Evolutionary conservation across 352 stramenopile genomes (phyloP).

Genomic region (Halophytophthora polymorphica): DNA sequence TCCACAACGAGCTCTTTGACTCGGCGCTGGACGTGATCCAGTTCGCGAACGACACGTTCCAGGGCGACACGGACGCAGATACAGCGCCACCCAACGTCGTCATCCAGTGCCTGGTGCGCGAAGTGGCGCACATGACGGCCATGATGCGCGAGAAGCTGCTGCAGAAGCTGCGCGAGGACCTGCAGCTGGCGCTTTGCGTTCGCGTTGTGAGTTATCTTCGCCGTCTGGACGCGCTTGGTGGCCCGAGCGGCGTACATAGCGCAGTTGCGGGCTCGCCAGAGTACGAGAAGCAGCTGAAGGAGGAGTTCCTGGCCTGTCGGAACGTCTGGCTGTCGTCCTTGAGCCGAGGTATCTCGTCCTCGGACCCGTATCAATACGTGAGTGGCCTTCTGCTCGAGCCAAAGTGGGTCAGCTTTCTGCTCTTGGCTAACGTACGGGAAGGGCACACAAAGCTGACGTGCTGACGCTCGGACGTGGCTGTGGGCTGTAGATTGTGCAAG

Average conservation of each 20-base stretch:
- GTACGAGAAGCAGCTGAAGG: slow-evolving; percentile 81
- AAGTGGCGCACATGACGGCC: slow-evolving; percentile 65
- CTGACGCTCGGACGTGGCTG: not conserved
- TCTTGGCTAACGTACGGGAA: too few relatives aligned
- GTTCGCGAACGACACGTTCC: slow-evolving; percentile 83
- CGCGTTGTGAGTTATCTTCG: slow-evolving; percentile 77
- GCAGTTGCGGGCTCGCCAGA: slow-evolving; percentile 33
- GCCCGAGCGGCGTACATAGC: slow-evolving; percentile 3
- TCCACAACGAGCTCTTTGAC: slow-evolving; percentile 95
- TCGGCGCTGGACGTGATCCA: slow-evolving; percentile 95
- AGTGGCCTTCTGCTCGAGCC: slow-evolving; percentile 3
- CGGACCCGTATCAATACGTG: slow-evolving; percentile 85
- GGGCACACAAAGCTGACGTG: not conserved
- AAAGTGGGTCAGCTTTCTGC: too few relatives aligned
- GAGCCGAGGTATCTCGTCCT: slow-evolving; percentile 44
- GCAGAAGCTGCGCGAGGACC: slow-evolving; percentile 79
- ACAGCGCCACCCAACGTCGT: slow-evolving; percentile 43
- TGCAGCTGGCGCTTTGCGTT: slow-evolving; percentile 78
- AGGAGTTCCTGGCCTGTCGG: slow-evolving; percentile 79
- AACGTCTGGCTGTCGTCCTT: slow-evolving; percentile 76
- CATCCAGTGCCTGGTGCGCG: slow-evolving; percentile 58
- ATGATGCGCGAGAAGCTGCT: slow-evolving; percentile 72
- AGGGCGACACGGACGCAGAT: slow-evolving; percentile 22
- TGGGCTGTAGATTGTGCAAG: slow-evolving; percentile 62
- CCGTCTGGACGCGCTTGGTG: slow-evolving; percentile 56